These are phyloP conservation scores for Colletotrichum aenigma DNA, from an alignment of 2,329 filamentous ascomycete genomes.

Conservation along the genomic window DNA sequence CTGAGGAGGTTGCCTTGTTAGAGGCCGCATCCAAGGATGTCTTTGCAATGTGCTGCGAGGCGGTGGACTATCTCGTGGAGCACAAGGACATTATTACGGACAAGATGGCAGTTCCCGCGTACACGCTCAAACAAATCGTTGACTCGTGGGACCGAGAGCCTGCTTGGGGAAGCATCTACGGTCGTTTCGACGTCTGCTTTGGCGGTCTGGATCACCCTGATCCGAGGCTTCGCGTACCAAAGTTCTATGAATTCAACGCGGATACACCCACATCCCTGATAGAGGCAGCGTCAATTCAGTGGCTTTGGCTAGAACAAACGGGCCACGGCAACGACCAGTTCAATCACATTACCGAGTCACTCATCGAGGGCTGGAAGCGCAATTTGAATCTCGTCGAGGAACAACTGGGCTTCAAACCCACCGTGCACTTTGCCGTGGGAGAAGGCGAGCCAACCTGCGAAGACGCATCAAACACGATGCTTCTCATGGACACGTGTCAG, in stretches of 20 bases:
- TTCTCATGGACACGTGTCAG: neutral
- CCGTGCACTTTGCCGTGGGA: neutral
- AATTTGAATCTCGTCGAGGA: neutral
- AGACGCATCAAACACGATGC: neutral
- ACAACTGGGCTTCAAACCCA: neutral
- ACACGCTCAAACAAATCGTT: neutral
- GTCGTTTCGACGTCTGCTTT: neutral
- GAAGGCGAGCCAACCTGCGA: neutral
- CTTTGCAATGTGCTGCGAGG: neutral
- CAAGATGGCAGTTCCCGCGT: neutral
- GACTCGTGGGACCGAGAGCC: neutral
- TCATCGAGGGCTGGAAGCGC: neutral
- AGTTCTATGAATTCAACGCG: slow-evolving; percentile 3
- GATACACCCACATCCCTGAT: neutral
- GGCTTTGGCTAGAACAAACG: neutral
- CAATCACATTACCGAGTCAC: neutral
- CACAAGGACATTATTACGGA: neutral
- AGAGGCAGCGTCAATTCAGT: neutral
- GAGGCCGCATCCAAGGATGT: neutral
- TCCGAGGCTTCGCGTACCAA: neutral
- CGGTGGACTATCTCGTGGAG: neutral
- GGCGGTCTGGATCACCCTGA: neutral
- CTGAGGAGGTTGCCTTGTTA: neutral
- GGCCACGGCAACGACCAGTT: neutral
- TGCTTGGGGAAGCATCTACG: slow-evolving; percentile 4